Conservation (phyloP, 23 red algal genomes). For the Gracilaria caudata region DNA sequence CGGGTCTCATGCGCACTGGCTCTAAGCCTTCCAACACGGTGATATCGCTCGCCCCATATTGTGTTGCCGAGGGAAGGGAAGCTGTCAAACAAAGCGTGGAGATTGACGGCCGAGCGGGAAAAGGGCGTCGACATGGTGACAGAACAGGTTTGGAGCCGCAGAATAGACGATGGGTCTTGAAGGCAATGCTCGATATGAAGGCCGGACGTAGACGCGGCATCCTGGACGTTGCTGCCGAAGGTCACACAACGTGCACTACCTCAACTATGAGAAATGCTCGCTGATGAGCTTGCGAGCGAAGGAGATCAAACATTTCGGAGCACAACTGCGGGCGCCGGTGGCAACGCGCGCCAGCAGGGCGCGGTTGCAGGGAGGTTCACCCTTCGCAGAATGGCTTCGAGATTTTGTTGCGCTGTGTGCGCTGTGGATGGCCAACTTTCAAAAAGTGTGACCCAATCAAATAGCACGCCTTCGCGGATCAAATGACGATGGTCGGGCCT, state of each 20-base stretch:
- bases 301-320: not conserved
- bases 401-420: not conserved
- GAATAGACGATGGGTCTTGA: not conserved
- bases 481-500: not conserved
- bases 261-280: not conserved
- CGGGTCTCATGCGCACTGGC: constrained; percentile 91
- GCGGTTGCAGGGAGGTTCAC: too few species aligned
- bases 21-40: constrained; percentile 92
- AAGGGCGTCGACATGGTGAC: not conserved
- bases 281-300: not conserved
- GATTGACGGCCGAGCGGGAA: not conserved
- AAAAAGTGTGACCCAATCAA: constrained; percentile 1
- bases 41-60: constrained; percentile 89
- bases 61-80: constrained; percentile 18
- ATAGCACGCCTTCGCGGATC: not conserved
- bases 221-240: not conserved
- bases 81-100: not conserved
- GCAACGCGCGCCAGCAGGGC: too few species aligned
- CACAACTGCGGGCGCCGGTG: not conserved
- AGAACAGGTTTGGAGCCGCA: not conserved
- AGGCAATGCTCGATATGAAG: constrained; percentile 12
- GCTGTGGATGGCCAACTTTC: not conserved
- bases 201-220: constrained; percentile 20
- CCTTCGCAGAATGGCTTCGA: not conserved
- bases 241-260: too few species aligned